Evolutionary conservation across 2,329 filamentous ascomycete genomes (phyloP).

Genomic region (Ascochyta lentis): DNA sequence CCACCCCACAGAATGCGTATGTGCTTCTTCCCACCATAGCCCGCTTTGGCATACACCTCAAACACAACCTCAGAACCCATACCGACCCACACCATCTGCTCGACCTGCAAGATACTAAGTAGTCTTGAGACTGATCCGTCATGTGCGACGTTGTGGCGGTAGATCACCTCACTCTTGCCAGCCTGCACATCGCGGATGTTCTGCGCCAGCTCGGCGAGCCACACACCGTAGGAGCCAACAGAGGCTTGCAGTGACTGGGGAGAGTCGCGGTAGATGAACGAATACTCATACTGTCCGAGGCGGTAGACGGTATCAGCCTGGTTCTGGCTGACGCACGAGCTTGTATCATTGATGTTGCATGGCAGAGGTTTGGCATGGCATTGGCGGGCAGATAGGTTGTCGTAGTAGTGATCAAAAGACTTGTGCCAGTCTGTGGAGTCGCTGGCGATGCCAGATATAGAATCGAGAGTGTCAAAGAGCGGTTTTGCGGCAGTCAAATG

Average conservation of each 20-base stretch:
- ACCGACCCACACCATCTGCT: constrained; percentile 82
- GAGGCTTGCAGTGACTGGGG: constrained; percentile 67
- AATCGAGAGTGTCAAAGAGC: constrained; percentile 68
- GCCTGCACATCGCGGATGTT: constrained; percentile 62
- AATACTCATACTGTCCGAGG: constrained; percentile 81
- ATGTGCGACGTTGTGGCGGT: constrained; percentile 80
- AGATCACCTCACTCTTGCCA: constrained; percentile 53
- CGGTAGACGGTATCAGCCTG: constrained; percentile 75
- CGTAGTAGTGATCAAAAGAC: constrained; percentile 82
- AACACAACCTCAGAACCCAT: constrained; percentile 83
- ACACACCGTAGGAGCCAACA: constrained; percentile 71
- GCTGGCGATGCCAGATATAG: constrained; percentile 68
- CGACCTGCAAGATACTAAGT: constrained; percentile 73
- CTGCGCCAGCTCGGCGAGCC: constrained; percentile 72
- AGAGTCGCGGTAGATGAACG: constrained; percentile 75
- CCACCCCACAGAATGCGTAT: constrained; percentile 76
- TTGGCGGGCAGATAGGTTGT: constrained; percentile 79
- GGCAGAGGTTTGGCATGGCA: constrained; percentile 77
- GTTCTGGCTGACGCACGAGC: constrained; percentile 66
- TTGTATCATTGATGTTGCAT: constrained; percentile 63
- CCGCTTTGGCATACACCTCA: constrained; percentile 63
- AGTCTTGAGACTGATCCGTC: constrained; percentile 75
- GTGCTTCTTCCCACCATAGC: constrained; percentile 47
- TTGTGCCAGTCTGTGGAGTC: constrained; percentile 69
- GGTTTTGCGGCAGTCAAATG: constrained; percentile 65